Percentiles rank a stretch among this genome's conserved stretches.
These are phyloP conservation scores for Exophiala bonariae DNA, from an alignment of 2,329 filamentous ascomycete genomes.

Conservation along the genomic window DNA sequence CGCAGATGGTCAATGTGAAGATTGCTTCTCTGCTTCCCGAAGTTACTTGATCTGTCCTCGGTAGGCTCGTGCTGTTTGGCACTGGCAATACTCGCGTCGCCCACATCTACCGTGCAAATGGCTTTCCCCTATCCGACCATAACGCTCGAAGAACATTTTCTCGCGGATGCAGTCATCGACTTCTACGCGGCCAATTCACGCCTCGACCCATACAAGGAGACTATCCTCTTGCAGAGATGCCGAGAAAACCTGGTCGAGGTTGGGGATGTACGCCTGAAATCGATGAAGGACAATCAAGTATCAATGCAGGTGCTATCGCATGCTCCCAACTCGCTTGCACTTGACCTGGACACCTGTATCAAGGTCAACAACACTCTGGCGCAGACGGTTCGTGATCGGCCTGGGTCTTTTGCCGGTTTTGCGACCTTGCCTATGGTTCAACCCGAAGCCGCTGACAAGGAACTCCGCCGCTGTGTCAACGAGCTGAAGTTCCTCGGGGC, in stretches of 20 bases:
- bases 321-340: constrained; percentile 8
- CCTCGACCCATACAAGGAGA: constrained; percentile 4
- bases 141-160: constrained; percentile 17
- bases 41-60: too few relatives aligned
- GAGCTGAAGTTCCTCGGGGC: constrained; percentile 49
- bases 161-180: constrained; percentile 4
- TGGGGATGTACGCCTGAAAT: constrained; percentile 8
- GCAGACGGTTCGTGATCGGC: constrained; percentile 16
- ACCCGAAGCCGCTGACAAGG: constrained; percentile 35
- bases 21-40: too few relatives aligned
- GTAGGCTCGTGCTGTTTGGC: too few relatives aligned
- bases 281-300: constrained; percentile 25
- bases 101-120: too few relatives aligned
- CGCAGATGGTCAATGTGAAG: too few relatives aligned
- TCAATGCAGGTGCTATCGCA: constrained; percentile 21
- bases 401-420: constrained; percentile 42
- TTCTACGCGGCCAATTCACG: constrained; percentile 6
- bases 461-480: constrained; percentile 39
- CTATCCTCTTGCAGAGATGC: constrained; percentile 3
- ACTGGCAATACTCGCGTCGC: too few relatives aligned
- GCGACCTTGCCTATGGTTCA: constrained; percentile 44
- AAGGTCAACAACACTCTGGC: constrained; percentile 14
- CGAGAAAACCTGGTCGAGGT: constrained; percentile 9
- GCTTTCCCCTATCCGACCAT: constrained; percentile 6
- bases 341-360: constrained; percentile 10